Evolutionary conservation across 768 basidiomycete genomes (phyloP).

Genomic region (Candolleomyces aberdarensis): DNA sequence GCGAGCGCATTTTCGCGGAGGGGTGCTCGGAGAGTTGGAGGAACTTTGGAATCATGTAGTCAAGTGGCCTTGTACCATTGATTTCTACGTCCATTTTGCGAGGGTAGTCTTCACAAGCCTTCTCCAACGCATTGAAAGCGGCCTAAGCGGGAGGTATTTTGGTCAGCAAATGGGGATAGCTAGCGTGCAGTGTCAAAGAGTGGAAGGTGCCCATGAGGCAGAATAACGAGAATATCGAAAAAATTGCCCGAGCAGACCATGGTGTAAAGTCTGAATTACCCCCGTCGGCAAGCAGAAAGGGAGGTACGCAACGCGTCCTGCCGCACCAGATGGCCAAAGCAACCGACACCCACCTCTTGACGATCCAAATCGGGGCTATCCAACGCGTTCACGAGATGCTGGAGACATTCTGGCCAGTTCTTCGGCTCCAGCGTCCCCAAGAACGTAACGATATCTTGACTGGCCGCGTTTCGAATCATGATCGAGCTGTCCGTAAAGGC

Average conservation of each 20-base stretch:
- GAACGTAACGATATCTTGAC: constrained; percentile 89
- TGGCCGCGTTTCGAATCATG: constrained; percentile 92
- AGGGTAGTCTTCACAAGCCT: constrained; percentile 96
- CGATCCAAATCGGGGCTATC: constrained; percentile 71
- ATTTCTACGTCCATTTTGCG: constrained; percentile 94
- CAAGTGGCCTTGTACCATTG: constrained; percentile 87
- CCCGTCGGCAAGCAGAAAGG: too few relatives aligned
- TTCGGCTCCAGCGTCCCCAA: constrained; percentile 84
- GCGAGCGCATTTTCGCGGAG: constrained; percentile 85
- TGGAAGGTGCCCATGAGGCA: background rate
- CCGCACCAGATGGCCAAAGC: constrained; percentile 1
- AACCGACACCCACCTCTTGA: constrained; percentile 71
- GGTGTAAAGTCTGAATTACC: background rate
- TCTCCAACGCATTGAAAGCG: constrained; percentile 90
- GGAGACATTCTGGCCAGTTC: constrained; percentile 95
- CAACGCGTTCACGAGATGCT: constrained; percentile 76
- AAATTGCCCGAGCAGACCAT: background rate
- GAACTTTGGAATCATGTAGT: constrained; percentile 97
- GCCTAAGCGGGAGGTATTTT: constrained; percentile 43
- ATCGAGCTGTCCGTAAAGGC: constrained; percentile 79
- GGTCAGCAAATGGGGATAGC: constrained; percentile 11
- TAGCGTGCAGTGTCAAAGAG: constrained; percentile 4
- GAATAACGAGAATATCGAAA: background rate
- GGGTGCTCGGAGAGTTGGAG: constrained; percentile 83
- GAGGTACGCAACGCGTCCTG: background rate